Percentiles rank a stretch among this genome's conserved stretches.
These are phyloP conservation scores for Helotiales sp. DNA, from an alignment of 2,329 filamentous ascomycete species.

Conservation along the genomic window DNA sequence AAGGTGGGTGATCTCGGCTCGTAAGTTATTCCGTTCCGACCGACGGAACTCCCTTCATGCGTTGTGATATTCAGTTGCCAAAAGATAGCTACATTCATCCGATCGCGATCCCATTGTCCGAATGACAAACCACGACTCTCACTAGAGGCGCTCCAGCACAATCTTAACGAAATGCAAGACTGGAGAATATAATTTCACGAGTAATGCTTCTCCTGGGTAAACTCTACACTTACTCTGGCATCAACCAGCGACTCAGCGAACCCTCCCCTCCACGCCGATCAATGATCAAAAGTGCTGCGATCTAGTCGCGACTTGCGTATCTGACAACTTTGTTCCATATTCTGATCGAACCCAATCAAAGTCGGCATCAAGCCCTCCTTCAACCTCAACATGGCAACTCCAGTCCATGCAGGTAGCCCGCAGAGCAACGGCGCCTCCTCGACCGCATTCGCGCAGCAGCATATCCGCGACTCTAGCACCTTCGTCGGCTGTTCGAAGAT, in stretches of 20 bases:
- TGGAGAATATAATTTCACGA: background rate
- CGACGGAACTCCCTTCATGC: background rate
- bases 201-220: background rate
- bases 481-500: slow-evolving; percentile 89
- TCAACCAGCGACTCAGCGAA: background rate
- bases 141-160: background rate
- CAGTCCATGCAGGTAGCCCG: slow-evolving; percentile 30
- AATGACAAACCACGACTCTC: background rate
- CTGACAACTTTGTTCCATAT: background rate
- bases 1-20: no score
- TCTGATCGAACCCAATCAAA: no score
- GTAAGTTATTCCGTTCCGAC: slow-evolving; percentile 3
- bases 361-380: background rate
- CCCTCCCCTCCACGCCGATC: background rate
- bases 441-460: slow-evolving; percentile 57
- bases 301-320: slow-evolving; percentile 5
- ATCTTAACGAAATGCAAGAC: background rate
- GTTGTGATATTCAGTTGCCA: background rate
- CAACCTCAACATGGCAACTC: slow-evolving; percentile 31
- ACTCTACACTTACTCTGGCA: background rate
- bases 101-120: background rate
- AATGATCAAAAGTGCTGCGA: background rate
- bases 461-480: slow-evolving; percentile 57
- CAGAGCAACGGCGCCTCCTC: slow-evolving; percentile 51
- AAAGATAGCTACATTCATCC: background rate